phyloP scores from a whole-genome alignment of 805 yeast species.

The Kuraishia capsulata region DNA sequence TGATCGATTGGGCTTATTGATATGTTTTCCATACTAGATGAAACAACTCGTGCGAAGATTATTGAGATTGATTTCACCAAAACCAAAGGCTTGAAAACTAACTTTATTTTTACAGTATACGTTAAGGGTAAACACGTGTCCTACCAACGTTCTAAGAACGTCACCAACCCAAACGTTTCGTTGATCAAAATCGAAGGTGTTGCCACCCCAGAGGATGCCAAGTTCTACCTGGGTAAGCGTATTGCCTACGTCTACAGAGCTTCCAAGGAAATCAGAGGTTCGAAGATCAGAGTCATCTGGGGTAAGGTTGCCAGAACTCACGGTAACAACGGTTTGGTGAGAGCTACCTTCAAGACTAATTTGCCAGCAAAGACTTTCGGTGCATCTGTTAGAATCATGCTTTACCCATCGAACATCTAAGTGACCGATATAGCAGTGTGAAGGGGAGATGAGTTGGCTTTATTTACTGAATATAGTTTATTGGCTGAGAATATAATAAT shows the following conservation, averaged over 20 bases:
- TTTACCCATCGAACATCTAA: conserved; percentile 99
- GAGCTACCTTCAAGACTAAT: conserved; percentile 98
- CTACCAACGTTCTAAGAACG: conserved; percentile 99
- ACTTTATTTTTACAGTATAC: too few species aligned
- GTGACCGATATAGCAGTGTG: too few species aligned
- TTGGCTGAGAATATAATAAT: not conserved
- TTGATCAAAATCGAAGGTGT: conserved; percentile 97
- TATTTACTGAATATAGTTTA: not conserved
- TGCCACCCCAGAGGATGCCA: conserved; percentile 82
- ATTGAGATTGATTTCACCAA: too few species aligned
- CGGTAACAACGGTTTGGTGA: conserved; percentile 97
- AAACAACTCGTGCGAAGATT: too few species aligned
- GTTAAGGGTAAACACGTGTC: conserved; percentile 99
- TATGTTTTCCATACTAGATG: too few species aligned
- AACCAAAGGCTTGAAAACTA: too few species aligned
- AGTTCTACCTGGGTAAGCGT: conserved; percentile 99
- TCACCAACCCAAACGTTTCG: conserved; percentile 96
- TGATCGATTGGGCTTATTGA: too few species aligned
- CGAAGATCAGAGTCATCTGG: conserved; percentile 99
- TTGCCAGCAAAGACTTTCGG: conserved; percentile 99
- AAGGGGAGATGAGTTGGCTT: not conserved
- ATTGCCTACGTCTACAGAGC: conserved; percentile 99
- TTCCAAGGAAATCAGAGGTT: conserved; percentile 94
- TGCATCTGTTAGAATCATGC: conserved; percentile 99
- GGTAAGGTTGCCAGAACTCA: conserved; percentile 98